phyloP scores from a whole-genome alignment of 768 basidiomycete species.

The Russula olivacea region DNA sequence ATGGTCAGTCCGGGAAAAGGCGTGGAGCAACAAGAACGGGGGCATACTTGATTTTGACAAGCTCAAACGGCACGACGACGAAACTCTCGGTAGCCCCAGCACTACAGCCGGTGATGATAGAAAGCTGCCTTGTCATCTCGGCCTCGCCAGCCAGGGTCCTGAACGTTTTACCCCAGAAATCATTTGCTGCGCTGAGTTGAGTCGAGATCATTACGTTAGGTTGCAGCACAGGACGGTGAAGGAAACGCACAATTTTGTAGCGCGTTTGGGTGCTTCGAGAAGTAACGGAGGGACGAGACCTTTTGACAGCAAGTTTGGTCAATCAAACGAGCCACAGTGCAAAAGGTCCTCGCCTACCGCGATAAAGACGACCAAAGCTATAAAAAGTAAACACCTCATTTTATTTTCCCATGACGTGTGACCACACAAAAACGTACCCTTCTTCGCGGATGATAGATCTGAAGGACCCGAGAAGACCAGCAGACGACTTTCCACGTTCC shows the following conservation, averaged over 20 bases:
- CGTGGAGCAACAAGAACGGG: conserved; percentile 12
- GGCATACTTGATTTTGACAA: conserved; percentile 76
- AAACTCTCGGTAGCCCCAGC: conserved; percentile 96
- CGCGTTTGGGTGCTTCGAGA: conserved; percentile 96
- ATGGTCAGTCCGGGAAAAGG: not conserved
- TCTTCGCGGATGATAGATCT: conserved; percentile 79
- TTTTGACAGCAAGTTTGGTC: conserved; percentile 27
- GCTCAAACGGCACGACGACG: conserved; percentile 94
- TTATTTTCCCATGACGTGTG: conserved; percentile 20
- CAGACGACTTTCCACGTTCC: conserved; percentile 70
- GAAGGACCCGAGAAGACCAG: conserved; percentile 81
- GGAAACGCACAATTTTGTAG: conserved; percentile 78
- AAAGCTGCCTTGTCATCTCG: conserved; percentile 87
- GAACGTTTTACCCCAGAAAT: conserved; percentile 91
- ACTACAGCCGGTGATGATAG: conserved; percentile 83
- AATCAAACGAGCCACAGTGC: not conserved
- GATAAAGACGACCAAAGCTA: conserved; percentile 79
- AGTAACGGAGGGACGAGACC: conserved; percentile 93
- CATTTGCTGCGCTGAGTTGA: conserved; percentile 60
- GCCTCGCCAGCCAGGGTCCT: conserved; percentile 53
- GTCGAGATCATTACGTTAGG: conserved; percentile 9
- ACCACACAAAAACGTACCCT: conserved; percentile 52
- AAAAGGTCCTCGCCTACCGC: conserved; percentile 45
- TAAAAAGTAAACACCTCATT: not conserved
- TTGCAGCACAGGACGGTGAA: not conserved